phyloP scores from a whole-genome alignment of 257 asterid genomes.

The Gentiana straminea region DNA sequence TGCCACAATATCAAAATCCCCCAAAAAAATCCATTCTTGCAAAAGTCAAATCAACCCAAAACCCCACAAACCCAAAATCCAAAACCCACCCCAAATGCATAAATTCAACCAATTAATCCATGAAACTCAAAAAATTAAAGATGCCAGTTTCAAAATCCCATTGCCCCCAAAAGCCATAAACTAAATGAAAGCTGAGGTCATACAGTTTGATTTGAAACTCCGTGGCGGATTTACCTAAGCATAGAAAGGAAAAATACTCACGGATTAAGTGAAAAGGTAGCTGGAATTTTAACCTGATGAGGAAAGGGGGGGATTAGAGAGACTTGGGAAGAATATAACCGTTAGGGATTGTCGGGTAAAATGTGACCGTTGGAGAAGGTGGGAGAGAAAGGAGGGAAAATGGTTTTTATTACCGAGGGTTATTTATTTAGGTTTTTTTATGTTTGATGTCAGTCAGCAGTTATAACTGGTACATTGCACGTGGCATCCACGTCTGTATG shows the following conservation, averaged over 20 bases:
- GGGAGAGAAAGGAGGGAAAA: slow-evolving; percentile 8
- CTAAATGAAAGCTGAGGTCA: slow-evolving; percentile 29
- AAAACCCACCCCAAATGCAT: slow-evolving; percentile 18
- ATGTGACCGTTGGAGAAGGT: slow-evolving; percentile 64
- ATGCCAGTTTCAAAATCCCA: slow-evolving; percentile 33
- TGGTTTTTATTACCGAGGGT: too few species aligned
- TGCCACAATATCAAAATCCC: slow-evolving; percentile 8
- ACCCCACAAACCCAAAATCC: slow-evolving; percentile 11
- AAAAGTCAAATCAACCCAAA: slow-evolving; percentile 3
- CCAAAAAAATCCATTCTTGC: slow-evolving; percentile 23
- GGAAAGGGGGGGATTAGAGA: slow-evolving; percentile 35
- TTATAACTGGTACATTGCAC: slow-evolving; percentile 13
- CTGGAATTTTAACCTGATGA: slow-evolving; percentile 27
- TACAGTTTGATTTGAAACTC: slow-evolving; percentile 19
- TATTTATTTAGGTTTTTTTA: background rate
- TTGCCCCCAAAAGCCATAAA: slow-evolving; percentile 53
- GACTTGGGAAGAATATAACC: slow-evolving; percentile 45
- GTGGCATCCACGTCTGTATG: slow-evolving; percentile 46
- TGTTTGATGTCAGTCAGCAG: background rate
- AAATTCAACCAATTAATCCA: slow-evolving; percentile 22
- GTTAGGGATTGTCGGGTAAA: slow-evolving; percentile 60
- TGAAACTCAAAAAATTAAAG: slow-evolving; percentile 12
- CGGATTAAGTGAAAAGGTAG: slow-evolving; percentile 10
- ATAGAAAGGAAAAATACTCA: slow-evolving; percentile 8
- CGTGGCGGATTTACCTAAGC: slow-evolving; percentile 8